phyloP scores from a whole-genome alignment of 2,329 filamentous ascomycete species.

The Didymella lethalis region DNA sequence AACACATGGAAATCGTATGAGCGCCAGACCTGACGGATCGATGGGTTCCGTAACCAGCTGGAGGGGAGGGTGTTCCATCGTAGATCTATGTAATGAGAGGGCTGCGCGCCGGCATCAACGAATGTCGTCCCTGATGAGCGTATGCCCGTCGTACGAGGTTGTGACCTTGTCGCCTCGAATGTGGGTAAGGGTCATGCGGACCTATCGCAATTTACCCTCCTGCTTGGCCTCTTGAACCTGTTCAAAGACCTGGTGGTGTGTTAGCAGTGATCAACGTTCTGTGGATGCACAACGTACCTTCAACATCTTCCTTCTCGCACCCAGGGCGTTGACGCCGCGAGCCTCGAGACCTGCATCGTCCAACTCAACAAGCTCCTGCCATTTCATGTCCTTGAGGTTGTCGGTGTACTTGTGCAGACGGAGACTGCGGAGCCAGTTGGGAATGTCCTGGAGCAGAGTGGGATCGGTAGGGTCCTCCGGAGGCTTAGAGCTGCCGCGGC shows the following conservation, averaged over 20 bases:
- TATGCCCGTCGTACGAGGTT: slow-evolving; percentile 1
- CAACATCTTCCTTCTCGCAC: slow-evolving; percentile 95
- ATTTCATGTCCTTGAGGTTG: slow-evolving; percentile 95
- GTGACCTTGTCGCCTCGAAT: slow-evolving; percentile 1
- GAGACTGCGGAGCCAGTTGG: slow-evolving; percentile 92
- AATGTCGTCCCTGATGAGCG: background rate
- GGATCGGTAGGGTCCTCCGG: slow-evolving; percentile 97
- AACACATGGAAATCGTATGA: slow-evolving; percentile 29
- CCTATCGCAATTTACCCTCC: slow-evolving; percentile 52
- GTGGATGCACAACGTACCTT: slow-evolving; percentile 67
- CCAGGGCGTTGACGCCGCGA: slow-evolving; percentile 91
- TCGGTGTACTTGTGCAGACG: slow-evolving; percentile 99
- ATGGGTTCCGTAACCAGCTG: slow-evolving; percentile 35
- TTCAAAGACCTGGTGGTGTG: slow-evolving; percentile 78
- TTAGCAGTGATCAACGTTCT: slow-evolving; percentile 38
- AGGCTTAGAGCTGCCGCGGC: slow-evolving; percentile 93
- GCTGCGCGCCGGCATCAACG: background rate
- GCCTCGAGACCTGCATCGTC: slow-evolving; percentile 94
- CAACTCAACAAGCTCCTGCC: slow-evolving; percentile 89
- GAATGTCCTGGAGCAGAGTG: slow-evolving; percentile 89
- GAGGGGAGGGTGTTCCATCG: slow-evolving; percentile 31
- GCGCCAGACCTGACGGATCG: slow-evolving; percentile 37
- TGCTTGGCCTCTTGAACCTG: slow-evolving; percentile 76
- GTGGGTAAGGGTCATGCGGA: slow-evolving; percentile 8
- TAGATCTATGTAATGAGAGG: slow-evolving; percentile 30